phyloP scores from a whole-genome alignment of 371 early-diverging fungal species.

The Amoeboaphelidium protococcarum region DNA sequence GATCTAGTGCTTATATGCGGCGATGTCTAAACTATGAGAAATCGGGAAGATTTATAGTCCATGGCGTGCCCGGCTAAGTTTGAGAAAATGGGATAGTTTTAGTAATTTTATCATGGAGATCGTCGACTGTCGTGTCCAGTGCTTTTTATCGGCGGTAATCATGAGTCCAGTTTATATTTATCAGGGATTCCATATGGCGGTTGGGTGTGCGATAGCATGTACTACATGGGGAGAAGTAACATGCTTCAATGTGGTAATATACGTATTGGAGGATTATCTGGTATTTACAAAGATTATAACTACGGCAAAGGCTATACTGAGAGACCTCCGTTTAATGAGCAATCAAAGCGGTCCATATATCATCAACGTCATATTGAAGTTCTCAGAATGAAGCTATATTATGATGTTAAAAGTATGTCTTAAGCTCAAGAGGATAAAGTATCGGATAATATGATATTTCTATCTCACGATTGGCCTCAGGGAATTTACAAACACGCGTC shows the following conservation, averaged over 20 bases:
- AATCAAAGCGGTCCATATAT: slow-evolving; percentile 19
- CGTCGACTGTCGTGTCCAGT: slow-evolving; percentile 49
- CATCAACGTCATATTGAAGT: slow-evolving; percentile 60
- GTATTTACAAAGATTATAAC: slow-evolving; percentile 53
- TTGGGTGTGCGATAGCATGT: slow-evolving; percentile 78
- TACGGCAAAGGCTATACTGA: slow-evolving; percentile 47
- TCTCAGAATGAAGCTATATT: not conserved
- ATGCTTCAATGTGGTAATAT: slow-evolving; percentile 60
- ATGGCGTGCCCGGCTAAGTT: slow-evolving; percentile 64
- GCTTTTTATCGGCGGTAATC: slow-evolving; percentile 92
- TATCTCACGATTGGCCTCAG: slow-evolving; percentile 92
- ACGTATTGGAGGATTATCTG: slow-evolving; percentile 73
- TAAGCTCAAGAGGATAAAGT: too few species aligned
- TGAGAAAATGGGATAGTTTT: slow-evolving; percentile 51
- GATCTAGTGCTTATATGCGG: slow-evolving; percentile 87
- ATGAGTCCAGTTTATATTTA: slow-evolving; percentile 75
- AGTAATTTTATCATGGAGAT: slow-evolving; percentile 51
- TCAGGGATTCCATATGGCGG: slow-evolving; percentile 88
- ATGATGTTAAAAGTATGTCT: too few species aligned
- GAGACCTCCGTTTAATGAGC: slow-evolving; percentile 30
- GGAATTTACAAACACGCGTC: slow-evolving; percentile 27
- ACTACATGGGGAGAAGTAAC: slow-evolving; percentile 59
- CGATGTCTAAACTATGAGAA: slow-evolving; percentile 75
- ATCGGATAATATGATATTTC: slow-evolving; percentile 49
- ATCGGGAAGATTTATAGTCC: slow-evolving; percentile 40